These are phyloP conservation scores for Sinapis alba DNA, from an alignment of 441 rosid genomes.

Conservation along the genomic window DNA sequence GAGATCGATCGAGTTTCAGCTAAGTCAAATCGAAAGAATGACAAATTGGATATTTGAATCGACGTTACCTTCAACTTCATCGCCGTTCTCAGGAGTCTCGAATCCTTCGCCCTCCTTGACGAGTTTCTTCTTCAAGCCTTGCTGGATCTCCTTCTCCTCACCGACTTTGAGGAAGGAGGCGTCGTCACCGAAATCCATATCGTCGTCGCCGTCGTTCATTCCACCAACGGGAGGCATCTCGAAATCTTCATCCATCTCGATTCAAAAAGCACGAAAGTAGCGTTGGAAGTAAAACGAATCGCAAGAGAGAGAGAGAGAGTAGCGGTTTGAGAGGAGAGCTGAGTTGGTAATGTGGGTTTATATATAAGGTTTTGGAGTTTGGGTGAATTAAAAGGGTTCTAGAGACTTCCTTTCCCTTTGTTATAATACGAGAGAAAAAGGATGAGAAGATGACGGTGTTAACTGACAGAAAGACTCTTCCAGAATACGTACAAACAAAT, in stretches of 20 bases:
- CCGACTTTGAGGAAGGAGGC: slow-evolving; percentile 50
- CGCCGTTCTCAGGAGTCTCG: slow-evolving; percentile 70
- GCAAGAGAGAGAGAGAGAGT: not conserved
- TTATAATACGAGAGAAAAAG: not conserved
- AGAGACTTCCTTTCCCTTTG: slow-evolving; percentile 37
- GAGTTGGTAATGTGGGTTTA: not conserved
- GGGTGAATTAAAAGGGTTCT: slow-evolving; percentile 32
- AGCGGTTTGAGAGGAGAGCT: not conserved
- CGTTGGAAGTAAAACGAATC: not conserved
- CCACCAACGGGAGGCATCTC: slow-evolving; percentile 56
- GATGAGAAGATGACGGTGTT: slow-evolving; percentile 22
- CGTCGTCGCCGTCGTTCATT: slow-evolving; percentile 58
- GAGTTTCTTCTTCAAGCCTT: slow-evolving; percentile 71
- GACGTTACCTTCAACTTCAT: slow-evolving; percentile 67
- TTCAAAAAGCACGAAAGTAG: not conserved
- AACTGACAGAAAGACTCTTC: slow-evolving; percentile 34
- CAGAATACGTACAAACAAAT: not conserved
- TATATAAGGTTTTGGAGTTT: slow-evolving; percentile 16
- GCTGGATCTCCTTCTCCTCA: slow-evolving; percentile 80
- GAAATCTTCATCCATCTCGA: slow-evolving; percentile 57
- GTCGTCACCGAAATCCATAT: slow-evolving; percentile 57
- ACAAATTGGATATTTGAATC: not conserved
- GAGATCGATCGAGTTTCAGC: slow-evolving; percentile 13
- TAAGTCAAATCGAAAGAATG: not conserved
- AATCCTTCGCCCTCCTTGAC: slow-evolving; percentile 66